Evolutionary conservation across 129 eudicot species (phyloP).

Genomic region (Flaveria robusta): DNA sequence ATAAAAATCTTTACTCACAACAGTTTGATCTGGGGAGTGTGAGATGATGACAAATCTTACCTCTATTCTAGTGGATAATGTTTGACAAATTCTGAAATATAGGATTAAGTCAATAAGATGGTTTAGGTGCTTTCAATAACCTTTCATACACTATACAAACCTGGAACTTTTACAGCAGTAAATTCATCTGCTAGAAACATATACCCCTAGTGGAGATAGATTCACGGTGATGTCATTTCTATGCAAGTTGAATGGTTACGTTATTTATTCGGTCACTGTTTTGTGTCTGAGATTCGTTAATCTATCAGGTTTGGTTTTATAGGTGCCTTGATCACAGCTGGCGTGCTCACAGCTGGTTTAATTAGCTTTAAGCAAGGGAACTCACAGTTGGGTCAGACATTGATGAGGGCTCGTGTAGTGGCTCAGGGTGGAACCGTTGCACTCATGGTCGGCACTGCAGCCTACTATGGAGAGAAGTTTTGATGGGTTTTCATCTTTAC

Average conservation of each 20-base stretch:
- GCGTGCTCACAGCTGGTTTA: conserved; percentile 91
- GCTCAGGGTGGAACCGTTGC: conserved; percentile 98
- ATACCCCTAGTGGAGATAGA: neutral
- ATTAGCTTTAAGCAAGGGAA: conserved; percentile 88
- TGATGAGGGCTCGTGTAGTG: conserved; percentile 96
- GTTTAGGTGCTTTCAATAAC: conserved; percentile 2
- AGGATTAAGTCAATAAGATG: neutral
- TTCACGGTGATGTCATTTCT: neutral
- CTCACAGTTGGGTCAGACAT: conserved; percentile 78
- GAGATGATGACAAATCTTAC: no score
- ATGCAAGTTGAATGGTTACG: neutral
- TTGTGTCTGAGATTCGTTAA: neutral
- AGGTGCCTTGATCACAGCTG: conserved; percentile 97
- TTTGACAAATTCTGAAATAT: neutral
- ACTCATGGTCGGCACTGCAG: conserved; percentile 95
- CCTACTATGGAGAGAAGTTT: conserved; percentile 74
- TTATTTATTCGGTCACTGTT: neutral
- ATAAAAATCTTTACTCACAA: no score
- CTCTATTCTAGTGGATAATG: no score
- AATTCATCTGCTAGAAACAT: conserved; percentile 8
- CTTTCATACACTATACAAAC: neutral
- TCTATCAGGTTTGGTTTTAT: conserved; percentile 31
- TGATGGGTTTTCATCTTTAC: conserved; percentile 21
- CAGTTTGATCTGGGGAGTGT: no score
- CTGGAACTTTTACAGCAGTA: neutral